Conservation (phyloP, 441 rosid species). For the Mallotus repandus region DNA sequence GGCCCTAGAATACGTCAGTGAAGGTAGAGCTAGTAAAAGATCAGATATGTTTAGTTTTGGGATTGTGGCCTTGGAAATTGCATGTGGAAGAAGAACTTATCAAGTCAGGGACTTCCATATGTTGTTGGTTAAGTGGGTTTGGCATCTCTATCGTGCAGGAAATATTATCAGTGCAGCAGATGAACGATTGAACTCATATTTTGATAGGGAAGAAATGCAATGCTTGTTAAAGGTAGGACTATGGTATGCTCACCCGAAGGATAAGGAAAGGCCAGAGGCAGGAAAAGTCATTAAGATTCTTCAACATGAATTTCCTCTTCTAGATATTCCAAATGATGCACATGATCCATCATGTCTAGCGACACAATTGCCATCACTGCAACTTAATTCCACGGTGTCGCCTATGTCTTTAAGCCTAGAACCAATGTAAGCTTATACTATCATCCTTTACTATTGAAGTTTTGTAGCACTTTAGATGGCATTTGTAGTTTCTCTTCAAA, state of each 20-base stretch:
- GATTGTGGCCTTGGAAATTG: too few relatives aligned
- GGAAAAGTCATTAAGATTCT: slow-evolving; percentile 3
- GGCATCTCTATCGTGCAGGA: slow-evolving; percentile 11
- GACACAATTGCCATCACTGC: too few relatives aligned
- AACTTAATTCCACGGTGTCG: too few relatives aligned
- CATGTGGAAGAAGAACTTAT: not conserved
- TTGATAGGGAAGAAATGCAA: not conserved
- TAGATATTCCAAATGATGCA: not conserved
- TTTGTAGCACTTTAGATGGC: too few relatives aligned
- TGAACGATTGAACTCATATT: not conserved
- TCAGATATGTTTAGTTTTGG: too few relatives aligned
- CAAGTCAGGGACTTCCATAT: not conserved
- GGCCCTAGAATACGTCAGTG: too few relatives aligned
- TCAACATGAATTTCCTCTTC: not conserved
- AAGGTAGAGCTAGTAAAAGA: too few relatives aligned
- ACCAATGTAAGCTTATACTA: too few relatives aligned
- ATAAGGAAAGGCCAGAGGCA: not conserved
- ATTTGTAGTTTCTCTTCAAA: too few relatives aligned
- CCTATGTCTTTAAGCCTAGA: too few relatives aligned
- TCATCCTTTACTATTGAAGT: too few relatives aligned
- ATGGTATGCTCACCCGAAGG: slow-evolving; percentile 6
- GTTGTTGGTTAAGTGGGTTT: slow-evolving; percentile 8
- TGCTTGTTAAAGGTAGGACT: slow-evolving; percentile 10
- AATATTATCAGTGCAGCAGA: not conserved
- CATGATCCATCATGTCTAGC: not conserved